Conservation (phyloP, 2,329 filamentous ascomycete species). For the Fusarium pseudocircinatum region DNA sequence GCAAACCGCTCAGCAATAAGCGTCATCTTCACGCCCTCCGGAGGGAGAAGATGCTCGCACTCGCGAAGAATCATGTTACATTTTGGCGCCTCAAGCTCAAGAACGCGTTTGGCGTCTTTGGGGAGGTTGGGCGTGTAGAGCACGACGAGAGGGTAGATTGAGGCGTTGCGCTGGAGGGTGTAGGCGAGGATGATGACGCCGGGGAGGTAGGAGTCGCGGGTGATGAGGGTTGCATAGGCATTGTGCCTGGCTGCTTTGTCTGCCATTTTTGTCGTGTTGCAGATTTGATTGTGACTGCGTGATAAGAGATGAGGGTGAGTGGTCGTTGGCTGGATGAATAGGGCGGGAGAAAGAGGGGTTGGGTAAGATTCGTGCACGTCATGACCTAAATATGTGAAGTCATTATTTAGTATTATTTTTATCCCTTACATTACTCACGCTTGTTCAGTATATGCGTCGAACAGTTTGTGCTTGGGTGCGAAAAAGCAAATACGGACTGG, state of each 20-base stretch:
- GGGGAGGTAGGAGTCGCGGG: conserved; percentile 35
- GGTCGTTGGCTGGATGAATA: background rate
- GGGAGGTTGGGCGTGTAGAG: conserved; percentile 30
- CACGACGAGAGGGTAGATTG: conserved; percentile 26
- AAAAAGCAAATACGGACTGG: background rate
- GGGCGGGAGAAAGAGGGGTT: background rate
- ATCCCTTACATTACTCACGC: background rate
- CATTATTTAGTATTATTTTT: background rate
- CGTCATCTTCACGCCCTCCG: conserved; percentile 22
- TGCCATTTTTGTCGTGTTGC: conserved; percentile 8
- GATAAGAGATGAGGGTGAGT: background rate
- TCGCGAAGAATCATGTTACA: conserved; percentile 21
- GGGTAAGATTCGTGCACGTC: conserved; percentile 16
- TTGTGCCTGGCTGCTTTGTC: conserved; percentile 3
- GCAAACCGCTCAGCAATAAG: conserved; percentile 35
- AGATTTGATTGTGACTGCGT: background rate
- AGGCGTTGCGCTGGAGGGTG: conserved; percentile 23
- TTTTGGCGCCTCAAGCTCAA: conserved; percentile 26
- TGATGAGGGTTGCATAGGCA: conserved; percentile 39
- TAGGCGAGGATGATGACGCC: conserved; percentile 35
- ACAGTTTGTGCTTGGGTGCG: too few species aligned
- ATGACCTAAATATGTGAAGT: conserved; percentile 15
- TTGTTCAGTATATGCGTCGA: too few species aligned
- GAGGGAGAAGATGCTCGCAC: conserved; percentile 28
- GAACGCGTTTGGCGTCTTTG: conserved; percentile 1